A percentile compares a stretch with the other conserved stretches of the same genome.
Conservation (phyloP, 1,139 yeast genomes). For the Yamadazyma siamensis region DNA sequence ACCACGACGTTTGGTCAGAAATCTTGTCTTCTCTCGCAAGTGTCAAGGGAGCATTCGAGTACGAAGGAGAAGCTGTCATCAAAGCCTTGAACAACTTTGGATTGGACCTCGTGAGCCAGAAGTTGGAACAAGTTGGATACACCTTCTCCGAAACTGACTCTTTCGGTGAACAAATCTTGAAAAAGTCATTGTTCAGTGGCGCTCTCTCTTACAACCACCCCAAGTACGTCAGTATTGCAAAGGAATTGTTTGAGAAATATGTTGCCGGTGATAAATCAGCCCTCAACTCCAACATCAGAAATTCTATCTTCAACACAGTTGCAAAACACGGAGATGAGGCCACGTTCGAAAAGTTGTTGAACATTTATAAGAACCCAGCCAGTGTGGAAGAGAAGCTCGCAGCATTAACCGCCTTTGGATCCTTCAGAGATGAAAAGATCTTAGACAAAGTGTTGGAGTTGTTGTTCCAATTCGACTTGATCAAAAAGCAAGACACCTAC, state of each 20-base stretch:
- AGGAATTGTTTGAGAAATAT: conserved; percentile 56
- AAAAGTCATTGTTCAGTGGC: conserved; percentile 65
- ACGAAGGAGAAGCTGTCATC: conserved; percentile 56
- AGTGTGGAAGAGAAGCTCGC: conserved; percentile 72
- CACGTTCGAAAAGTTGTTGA: conserved; percentile 61
- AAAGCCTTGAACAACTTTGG: conserved; percentile 59
- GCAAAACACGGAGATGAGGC: conserved; percentile 64
- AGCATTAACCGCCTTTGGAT: conserved; percentile 75
- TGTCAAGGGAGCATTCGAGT: conserved; percentile 64
- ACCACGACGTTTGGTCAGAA: conserved; percentile 78
- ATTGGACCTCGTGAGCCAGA: conserved; percentile 56
- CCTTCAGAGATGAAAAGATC: conserved; percentile 56
- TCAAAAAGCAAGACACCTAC: conserved; percentile 79
- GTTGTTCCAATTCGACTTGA: conserved; percentile 63
- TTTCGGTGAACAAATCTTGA: conserved; percentile 72
- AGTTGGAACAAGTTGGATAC: conserved; percentile 67
- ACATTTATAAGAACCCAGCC: conserved; percentile 63
- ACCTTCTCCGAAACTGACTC: conserved; percentile 58
- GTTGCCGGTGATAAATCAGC: conserved; percentile 65
- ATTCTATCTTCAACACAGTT: conserved; percentile 62
- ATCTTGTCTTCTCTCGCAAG: conserved; percentile 54
- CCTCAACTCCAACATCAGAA: conserved; percentile 78
- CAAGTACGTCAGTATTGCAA: conserved; percentile 50
- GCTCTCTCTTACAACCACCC: conserved; percentile 64
- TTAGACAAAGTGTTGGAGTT: conserved; percentile 58